These are phyloP conservation scores for Monilinia vaccinii-corymbosi DNA, from an alignment of 2,329 filamentous ascomycete genomes.

Conservation along the genomic window DNA sequence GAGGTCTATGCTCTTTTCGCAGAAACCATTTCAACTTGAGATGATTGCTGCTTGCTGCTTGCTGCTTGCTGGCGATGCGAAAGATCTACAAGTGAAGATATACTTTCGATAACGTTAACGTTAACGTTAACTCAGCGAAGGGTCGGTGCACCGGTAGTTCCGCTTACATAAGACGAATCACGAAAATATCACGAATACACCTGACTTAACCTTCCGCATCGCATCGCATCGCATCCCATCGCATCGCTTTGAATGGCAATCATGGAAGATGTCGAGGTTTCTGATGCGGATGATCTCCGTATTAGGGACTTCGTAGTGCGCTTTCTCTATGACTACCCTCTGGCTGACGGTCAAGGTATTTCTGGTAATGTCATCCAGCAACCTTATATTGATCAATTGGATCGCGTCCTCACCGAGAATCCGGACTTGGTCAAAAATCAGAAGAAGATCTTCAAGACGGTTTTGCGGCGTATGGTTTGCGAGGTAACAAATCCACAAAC, in stretches of 20 bases:
- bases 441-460: not conserved
- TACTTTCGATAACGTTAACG: too few species aligned
- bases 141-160: not conserved
- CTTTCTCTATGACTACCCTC: not conserved
- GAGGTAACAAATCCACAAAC: not conserved
- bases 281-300: not conserved
- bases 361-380: not conserved
- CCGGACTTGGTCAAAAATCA: not conserved
- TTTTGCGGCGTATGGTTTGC: not conserved
- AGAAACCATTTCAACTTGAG: not conserved
- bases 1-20: not conserved
- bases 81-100: too few species aligned
- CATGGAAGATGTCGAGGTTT: conserved; percentile 1
- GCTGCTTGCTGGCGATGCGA: too few species aligned
- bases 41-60: not conserved
- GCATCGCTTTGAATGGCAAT: not conserved
- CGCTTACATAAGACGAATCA: not conserved
- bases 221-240: not conserved
- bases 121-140: too few species aligned
- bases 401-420: not conserved
- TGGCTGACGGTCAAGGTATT: not conserved
- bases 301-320: not conserved
- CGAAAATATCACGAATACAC: conserved; percentile 1
- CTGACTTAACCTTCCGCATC: not conserved
- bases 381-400: not conserved